Conservation (phyloP, 331 rosid genomes). For the Pyrus hybrid region DNA sequence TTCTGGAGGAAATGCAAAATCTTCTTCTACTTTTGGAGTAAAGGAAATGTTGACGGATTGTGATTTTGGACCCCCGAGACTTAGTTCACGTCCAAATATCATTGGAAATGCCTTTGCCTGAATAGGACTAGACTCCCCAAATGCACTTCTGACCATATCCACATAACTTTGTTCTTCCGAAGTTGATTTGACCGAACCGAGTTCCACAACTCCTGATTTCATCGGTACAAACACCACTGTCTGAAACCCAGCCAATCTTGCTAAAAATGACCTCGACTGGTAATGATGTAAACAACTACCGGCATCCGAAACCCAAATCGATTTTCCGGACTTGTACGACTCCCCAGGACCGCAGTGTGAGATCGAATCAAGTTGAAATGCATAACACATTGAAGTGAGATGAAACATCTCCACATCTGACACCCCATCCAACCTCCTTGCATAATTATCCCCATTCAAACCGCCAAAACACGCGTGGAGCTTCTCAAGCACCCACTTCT, state of each 20-base stretch:
- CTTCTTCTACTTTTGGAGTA: constrained; percentile 83
- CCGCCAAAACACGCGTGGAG: constrained; percentile 51
- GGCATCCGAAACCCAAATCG: constrained; percentile 57
- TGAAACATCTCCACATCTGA: constrained; percentile 71
- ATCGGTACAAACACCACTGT: constrained; percentile 71
- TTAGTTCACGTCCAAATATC: constrained; percentile 80
- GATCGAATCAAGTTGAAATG: constrained; percentile 41
- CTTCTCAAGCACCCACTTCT: constrained; percentile 58
- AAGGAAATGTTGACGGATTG: constrained; percentile 67
- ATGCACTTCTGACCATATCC: constrained; percentile 41
- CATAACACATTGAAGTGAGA: constrained; percentile 51
- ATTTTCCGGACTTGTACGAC: constrained; percentile 55
- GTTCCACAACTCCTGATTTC: constrained; percentile 73
- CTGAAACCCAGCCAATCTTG: constrained; percentile 63
- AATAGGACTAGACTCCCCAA: constrained; percentile 51
- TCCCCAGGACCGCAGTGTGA: constrained; percentile 46
- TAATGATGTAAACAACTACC: constrained; percentile 45
- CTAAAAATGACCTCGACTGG: constrained; percentile 55
- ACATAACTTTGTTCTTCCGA: constrained; percentile 62
- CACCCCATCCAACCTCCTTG: constrained; percentile 28
- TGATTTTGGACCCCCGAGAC: constrained; percentile 64
- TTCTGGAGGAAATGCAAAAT: no score
- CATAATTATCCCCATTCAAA: constrained; percentile 34
- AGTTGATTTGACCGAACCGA: constrained; percentile 50
- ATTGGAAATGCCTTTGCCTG: constrained; percentile 65